phyloP scores from a whole-genome alignment of 163 green algal genomes.

The Chlamydomonas reinhardtii region DNA sequence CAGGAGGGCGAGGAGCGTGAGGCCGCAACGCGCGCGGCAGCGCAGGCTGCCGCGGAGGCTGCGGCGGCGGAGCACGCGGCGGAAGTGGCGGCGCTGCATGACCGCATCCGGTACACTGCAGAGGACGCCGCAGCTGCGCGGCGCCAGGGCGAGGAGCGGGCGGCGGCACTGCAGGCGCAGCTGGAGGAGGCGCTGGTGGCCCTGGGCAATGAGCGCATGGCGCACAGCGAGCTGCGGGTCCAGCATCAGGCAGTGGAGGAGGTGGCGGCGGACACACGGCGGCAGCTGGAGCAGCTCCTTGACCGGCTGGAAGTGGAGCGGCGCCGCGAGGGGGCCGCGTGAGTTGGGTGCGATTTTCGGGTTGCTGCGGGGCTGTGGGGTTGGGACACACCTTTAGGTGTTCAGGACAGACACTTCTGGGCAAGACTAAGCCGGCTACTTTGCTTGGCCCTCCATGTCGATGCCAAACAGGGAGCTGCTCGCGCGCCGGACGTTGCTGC shows the following conservation, averaged over 20 bases:
- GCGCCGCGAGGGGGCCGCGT: slow-evolving; percentile 12
- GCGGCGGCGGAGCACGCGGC: not conserved
- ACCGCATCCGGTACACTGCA: too few relatives aligned
- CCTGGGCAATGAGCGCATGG: slow-evolving; percentile 8
- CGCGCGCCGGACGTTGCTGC: slow-evolving; percentile 6
- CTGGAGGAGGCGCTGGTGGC: slow-evolving; percentile 35
- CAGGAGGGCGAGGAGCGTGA: slow-evolving; percentile 12
- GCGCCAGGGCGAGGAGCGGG: not conserved
- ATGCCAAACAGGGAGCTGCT: not conserved
- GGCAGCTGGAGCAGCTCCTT: not conserved
- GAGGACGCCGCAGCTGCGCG: not conserved
- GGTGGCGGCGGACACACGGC: not conserved
- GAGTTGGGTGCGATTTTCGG: not conserved
- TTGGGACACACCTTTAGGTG: too few relatives aligned
- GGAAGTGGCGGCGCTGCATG: not conserved
- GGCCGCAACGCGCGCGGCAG: not conserved
- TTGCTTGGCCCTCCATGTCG: too few relatives aligned
- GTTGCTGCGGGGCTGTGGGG: too few relatives aligned
- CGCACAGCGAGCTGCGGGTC: not conserved
- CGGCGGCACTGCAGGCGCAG: slow-evolving; percentile 2
- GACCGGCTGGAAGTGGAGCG: not conserved
- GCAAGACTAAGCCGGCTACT: too few relatives aligned
- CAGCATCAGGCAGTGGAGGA: not conserved
- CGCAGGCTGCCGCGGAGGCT: not conserved
- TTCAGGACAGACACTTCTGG: not conserved